Conservation (phyloP, 2,329 filamentous ascomycete species). For the Cladosporium colombiae region DNA sequence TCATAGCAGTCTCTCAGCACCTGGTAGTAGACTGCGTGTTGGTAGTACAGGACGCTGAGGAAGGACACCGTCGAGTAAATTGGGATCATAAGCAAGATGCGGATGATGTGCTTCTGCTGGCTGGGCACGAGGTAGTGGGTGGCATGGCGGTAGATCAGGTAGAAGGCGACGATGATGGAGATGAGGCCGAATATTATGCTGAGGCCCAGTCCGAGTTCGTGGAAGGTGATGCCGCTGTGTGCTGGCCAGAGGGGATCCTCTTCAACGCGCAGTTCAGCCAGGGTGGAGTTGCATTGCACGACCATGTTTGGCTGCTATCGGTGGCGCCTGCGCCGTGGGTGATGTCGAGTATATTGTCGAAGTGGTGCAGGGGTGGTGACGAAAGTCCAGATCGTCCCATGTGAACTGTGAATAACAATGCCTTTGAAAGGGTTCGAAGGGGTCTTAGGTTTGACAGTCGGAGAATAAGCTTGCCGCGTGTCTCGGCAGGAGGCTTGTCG, state of each 20-base stretch:
- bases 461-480: conserved; percentile 14
- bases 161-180: conserved; percentile 53
- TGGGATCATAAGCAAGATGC: conserved; percentile 85
- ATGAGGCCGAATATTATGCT: conserved; percentile 55
- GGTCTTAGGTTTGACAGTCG: conserved; percentile 3
- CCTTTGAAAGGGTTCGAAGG: background rate
- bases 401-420: conserved; percentile 1
- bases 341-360: background rate
- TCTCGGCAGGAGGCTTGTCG: conserved; percentile 19
- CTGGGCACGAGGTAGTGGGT: conserved; percentile 61
- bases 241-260: conserved; percentile 52
- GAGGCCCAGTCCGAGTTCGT: conserved; percentile 57
- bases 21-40: conserved; percentile 76
- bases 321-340: conserved; percentile 13
- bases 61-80: conserved; percentile 75
- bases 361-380: background rate
- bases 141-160: conserved; percentile 58
- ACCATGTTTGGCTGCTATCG: conserved; percentile 23
- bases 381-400: conserved; percentile 1
- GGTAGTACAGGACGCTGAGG: conserved; percentile 72
- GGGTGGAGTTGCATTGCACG: conserved; percentile 50
- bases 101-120: conserved; percentile 73
- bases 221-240: conserved; percentile 54
- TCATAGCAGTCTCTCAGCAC: conserved; percentile 84
- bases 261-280: conserved; percentile 48